Evolutionary conservation across 106 monocot genomes (phyloP).

Genomic region (Dendrobium huoshanense): DNA sequence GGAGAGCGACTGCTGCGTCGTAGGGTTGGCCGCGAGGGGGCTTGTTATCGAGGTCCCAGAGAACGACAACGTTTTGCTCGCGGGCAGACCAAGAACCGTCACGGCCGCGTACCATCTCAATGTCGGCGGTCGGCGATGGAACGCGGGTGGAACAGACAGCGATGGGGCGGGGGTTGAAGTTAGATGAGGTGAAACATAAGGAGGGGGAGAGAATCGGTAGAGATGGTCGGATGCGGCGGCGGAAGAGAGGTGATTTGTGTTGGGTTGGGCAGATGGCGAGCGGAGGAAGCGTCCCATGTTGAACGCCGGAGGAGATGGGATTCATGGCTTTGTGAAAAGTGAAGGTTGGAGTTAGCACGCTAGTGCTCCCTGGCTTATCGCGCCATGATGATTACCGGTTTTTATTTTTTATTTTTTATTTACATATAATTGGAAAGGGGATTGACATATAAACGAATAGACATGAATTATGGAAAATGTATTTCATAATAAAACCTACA

Average conservation of each 20-base stretch:
- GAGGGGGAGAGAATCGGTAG: not conserved
- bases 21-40: constrained; percentile 84
- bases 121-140: constrained; percentile 22
- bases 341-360: too few species aligned
- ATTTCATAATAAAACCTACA: too few species aligned
- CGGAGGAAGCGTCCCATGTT: not conserved
- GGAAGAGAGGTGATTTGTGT: constrained; percentile 5
- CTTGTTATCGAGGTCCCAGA: constrained; percentile 99
- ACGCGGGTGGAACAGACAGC: constrained; percentile 6
- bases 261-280: not conserved
- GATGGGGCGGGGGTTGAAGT: not conserved
- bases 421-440: too few species aligned
- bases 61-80: constrained; percentile 51
- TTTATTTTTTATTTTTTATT: too few species aligned
- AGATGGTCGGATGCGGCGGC: not conserved
- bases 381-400: too few species aligned
- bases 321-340: not conserved
- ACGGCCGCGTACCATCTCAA: constrained; percentile 64
- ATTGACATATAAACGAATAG: too few species aligned
- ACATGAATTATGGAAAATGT: too few species aligned
- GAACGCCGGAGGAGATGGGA: not conserved
- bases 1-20: constrained; percentile 65
- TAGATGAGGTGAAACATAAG: not conserved
- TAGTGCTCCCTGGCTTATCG: too few species aligned
- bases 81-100: constrained; percentile 57